Percentiles rank a stretch among this genome's conserved stretches.
Evolutionary conservation across 2,329 filamentous ascomycete species (phyloP).

Genomic region (Hawksworthiomyces lignivorus): DNA sequence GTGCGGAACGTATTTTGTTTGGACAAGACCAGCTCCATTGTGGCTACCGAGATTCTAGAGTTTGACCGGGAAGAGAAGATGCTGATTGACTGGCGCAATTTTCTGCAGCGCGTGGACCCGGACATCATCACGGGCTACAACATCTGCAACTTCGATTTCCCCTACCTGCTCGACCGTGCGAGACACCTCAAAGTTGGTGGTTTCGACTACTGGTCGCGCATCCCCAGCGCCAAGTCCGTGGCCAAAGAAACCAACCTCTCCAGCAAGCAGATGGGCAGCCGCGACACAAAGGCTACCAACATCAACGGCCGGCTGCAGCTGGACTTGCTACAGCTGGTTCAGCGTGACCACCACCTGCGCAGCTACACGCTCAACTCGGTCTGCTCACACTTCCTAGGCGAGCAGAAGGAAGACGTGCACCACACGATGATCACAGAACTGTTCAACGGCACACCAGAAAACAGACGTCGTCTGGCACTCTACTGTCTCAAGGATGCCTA

Average conservation of each 20-base stretch:
- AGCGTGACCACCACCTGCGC: constrained; percentile 87
- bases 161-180: constrained; percentile 84
- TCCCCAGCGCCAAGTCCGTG: constrained; percentile 62
- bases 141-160: constrained; percentile 97
- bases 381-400: constrained; percentile 85
- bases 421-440: constrained; percentile 99
- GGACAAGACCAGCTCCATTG: constrained; percentile 85
- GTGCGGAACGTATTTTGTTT: constrained; percentile 94
- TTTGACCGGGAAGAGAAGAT: constrained; percentile 78
- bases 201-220: constrained; percentile 83
- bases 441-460: constrained; percentile 93
- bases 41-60: constrained; percentile 86
- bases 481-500: constrained; percentile 99
- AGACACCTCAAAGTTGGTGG: constrained; percentile 69
- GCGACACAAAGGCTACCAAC: constrained; percentile 89
- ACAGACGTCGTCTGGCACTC: constrained; percentile 78
- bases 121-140: constrained; percentile 99
- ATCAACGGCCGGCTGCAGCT: constrained; percentile 90
- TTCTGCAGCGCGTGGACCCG: constrained; percentile 81
- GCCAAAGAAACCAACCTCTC: constrained; percentile 80
- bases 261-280: constrained; percentile 96
- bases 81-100: constrained; percentile 88
- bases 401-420: constrained; percentile 98
- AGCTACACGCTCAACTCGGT: constrained; percentile 98
- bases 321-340: constrained; percentile 88